Conservation (phyloP, 768 basidiomycete genomes). For the Sarcomyxa edulis region DNA sequence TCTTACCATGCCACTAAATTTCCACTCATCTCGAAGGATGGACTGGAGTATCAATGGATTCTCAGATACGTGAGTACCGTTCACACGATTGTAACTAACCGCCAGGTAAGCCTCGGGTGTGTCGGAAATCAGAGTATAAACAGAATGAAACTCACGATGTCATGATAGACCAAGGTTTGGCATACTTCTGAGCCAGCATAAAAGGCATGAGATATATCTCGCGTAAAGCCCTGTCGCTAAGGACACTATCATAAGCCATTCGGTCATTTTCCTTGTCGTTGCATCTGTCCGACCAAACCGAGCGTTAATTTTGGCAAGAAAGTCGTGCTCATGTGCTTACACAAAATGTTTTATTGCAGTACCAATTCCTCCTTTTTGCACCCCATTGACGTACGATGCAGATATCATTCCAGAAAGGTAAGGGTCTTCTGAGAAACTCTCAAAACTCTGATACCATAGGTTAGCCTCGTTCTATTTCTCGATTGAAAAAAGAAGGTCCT, state of each 20-base stretch:
- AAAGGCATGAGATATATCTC: constrained; percentile 65
- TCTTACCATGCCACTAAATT: constrained; percentile 53
- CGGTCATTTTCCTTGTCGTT: not conserved
- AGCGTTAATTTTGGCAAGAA: constrained; percentile 47
- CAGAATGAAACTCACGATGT: constrained; percentile 38
- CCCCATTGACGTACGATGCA: constrained; percentile 55
- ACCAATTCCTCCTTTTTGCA: constrained; percentile 52
- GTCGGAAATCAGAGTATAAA: no score
- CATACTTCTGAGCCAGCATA: constrained; percentile 50
- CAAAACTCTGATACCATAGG: no score
- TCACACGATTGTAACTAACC: constrained; percentile 39
- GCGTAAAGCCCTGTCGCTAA: constrained; percentile 54
- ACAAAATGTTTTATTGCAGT: constrained; percentile 64
- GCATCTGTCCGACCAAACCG: constrained; percentile 22
- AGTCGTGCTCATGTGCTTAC: constrained; percentile 62
- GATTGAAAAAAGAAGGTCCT: no score
- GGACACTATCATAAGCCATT: constrained; percentile 37
- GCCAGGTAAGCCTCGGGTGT: no score
- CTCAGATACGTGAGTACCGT: constrained; percentile 58
- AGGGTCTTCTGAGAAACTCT: constrained; percentile 63
- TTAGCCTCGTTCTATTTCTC: no score
- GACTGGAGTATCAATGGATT: constrained; percentile 41
- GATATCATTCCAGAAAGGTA: constrained; percentile 50
- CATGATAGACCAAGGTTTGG: constrained; percentile 58
- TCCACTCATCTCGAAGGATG: constrained; percentile 67